phyloP scores from a whole-genome alignment of 306 rosid genomes.

The Trichosanthes cucumerina region DNA sequence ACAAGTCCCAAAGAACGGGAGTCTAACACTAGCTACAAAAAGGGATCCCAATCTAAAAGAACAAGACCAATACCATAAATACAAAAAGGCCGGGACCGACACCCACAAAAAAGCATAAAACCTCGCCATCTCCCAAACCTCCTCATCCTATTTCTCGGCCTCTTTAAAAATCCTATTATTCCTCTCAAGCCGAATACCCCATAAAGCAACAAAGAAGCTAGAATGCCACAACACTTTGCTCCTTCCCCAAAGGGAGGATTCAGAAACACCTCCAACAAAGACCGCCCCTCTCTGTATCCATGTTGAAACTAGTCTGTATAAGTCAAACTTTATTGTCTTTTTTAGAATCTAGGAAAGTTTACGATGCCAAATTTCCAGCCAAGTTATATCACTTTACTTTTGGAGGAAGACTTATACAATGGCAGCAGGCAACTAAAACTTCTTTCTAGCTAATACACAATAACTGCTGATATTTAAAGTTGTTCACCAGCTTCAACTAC shows the following conservation, averaged over 20 bases:
- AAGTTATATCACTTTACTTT: not conserved
- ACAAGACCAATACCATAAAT: not conserved
- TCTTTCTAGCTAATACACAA: not conserved
- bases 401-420: not conserved
- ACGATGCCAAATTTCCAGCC: not conserved
- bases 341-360: not conserved
- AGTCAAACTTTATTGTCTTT: not conserved
- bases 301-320: not conserved
- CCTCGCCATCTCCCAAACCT: too few species aligned
- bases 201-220: too few species aligned
- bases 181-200: too few species aligned
- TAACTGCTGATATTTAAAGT: not conserved
- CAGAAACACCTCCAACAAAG: too few species aligned
- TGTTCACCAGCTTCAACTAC: slow-evolving; percentile 1
- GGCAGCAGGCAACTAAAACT: not conserved
- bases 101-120: too few species aligned
- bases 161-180: too few species aligned
- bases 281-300: not conserved
- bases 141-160: too few species aligned
- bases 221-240: too few species aligned
- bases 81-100: not conserved
- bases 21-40: not conserved
- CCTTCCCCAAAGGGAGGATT: too few species aligned
- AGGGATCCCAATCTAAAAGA: not conserved
- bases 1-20: too few species aligned